These are phyloP conservation scores for Gossypium ekmanianum DNA, from an alignment of 345 rosid genomes.

Conservation along the genomic window DNA sequence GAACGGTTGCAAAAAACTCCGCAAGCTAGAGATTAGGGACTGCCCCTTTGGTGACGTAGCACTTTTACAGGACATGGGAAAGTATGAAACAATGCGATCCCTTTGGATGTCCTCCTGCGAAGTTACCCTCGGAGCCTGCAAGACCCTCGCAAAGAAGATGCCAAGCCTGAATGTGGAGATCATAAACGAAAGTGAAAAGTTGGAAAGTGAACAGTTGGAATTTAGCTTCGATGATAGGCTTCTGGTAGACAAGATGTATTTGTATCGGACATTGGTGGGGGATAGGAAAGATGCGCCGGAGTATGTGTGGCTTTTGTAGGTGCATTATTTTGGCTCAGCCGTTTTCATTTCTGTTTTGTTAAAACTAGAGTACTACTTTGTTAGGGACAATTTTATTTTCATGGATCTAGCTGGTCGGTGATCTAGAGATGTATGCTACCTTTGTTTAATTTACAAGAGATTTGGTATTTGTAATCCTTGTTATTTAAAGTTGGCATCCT, in stretches of 20 bases:
- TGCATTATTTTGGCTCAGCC: conserved; percentile 10
- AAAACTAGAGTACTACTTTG: conserved; percentile 22
- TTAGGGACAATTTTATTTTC: conserved; percentile 26
- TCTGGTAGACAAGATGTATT: conserved; percentile 74
- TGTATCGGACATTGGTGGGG: conserved; percentile 79
- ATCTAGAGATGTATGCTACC: conserved; percentile 25
- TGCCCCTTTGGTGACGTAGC: conserved; percentile 84
- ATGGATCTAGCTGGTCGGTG: conserved; percentile 28
- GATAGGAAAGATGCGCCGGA: conserved; percentile 73
- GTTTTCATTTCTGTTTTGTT: conserved; percentile 2
- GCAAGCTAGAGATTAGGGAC: conserved; percentile 87
- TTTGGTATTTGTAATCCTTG: conserved; percentile 26
- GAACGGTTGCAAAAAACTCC: conserved; percentile 84
- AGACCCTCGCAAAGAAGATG: conserved; percentile 57
- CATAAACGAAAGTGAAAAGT: conserved; percentile 54
- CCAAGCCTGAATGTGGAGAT: conserved; percentile 85
- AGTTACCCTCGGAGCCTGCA: conserved; percentile 89
- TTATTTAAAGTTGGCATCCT: not conserved
- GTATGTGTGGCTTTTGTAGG: conserved; percentile 63
- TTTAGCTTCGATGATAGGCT: conserved; percentile 31
- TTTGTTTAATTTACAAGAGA: conserved; percentile 20
- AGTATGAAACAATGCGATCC: conserved; percentile 99
- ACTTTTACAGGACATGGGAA: conserved; percentile 71
- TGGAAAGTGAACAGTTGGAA: conserved; percentile 34
- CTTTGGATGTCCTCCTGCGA: conserved; percentile 99